Conservation (phyloP, 73 alveolate species). For the Uronychia setigera region DNA sequence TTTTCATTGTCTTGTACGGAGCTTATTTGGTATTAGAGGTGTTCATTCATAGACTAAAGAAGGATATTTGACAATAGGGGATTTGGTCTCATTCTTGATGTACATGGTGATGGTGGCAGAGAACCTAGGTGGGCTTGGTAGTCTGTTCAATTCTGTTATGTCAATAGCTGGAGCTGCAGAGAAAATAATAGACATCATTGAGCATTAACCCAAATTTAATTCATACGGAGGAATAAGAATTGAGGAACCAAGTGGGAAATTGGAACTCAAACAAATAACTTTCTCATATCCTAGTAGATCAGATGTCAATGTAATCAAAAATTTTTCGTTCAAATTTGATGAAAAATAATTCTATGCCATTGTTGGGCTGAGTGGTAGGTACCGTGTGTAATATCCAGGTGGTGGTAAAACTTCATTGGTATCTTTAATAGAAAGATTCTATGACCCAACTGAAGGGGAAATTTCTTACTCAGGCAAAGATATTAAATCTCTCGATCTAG, state of each 20-base stretch:
- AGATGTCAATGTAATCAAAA: too few relatives aligned
- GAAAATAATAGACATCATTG: constrained; percentile 34
- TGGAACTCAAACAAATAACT: constrained; percentile 11
- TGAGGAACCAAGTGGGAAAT: constrained; percentile 19
- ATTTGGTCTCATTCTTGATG: constrained; percentile 44
- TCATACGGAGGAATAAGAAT: constrained; percentile 33
- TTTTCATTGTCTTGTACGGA: constrained; percentile 28
- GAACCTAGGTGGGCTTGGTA: constrained; percentile 33
- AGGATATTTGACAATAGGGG: constrained; percentile 29
- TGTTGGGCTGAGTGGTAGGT: constrained; percentile 15
- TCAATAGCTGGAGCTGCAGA: constrained; percentile 40
- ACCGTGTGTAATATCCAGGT: constrained; percentile 58
- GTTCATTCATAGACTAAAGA: background rate
- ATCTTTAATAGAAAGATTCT: constrained; percentile 46
- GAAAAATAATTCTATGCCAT: background rate
- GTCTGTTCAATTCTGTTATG: constrained; percentile 48
- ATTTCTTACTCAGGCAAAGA: constrained; percentile 25
- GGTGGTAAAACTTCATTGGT: constrained; percentile 50
- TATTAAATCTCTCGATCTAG: constrained; percentile 28
- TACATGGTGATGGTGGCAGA: constrained; percentile 42
- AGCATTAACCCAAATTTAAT: constrained; percentile 43
- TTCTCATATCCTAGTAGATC: constrained; percentile 49
- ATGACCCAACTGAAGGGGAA: constrained; percentile 36
- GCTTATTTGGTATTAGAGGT: background rate
- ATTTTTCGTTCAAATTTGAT: too few relatives aligned